A percentile compares a stretch with the other conserved stretches of the same genome.
These are phyloP conservation scores for Annulohypoxylon moriforme DNA, from an alignment of 495 filamentous ascomycete genomes.

Conservation along the genomic window DNA sequence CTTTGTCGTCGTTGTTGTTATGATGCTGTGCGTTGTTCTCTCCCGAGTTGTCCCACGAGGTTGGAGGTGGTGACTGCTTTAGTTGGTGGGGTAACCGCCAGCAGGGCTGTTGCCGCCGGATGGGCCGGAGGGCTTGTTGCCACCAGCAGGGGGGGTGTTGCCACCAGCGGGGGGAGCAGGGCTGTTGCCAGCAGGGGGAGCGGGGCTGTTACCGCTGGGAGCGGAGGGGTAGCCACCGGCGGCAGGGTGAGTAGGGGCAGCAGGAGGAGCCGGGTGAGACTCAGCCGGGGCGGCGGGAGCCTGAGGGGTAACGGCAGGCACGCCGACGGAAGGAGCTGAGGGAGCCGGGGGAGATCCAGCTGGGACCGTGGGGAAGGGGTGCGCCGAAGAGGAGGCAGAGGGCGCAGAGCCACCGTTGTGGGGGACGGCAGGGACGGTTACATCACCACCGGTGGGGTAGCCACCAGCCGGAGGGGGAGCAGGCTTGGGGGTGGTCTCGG, in stretches of 20 bases:
- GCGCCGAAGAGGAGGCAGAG: background rate
- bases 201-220: background rate
- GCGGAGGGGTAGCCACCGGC: background rate
- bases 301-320: background rate
- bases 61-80: background rate
- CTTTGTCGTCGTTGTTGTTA: too few species aligned
- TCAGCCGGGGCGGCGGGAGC: background rate
- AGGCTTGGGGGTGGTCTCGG: background rate
- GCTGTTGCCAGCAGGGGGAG: background rate
- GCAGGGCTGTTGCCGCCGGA: background rate
- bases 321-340: background rate
- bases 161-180: background rate
- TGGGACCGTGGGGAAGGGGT: background rate
- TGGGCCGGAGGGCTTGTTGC: background rate
- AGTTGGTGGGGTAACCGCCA: background rate
- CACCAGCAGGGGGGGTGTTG: background rate
- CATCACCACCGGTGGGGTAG: background rate
- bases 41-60: background rate
- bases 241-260: background rate
- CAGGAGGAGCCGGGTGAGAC: background rate
- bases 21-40: constrained; percentile 1
- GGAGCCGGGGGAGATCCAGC: background rate
- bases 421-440: background rate
- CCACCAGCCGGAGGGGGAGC: background rate
- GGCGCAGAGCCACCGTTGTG: background rate